Base-by-base conservation (phyloP, 805 yeast genomes). In the Schwanniomyces pseudopolymorphus region DNA sequence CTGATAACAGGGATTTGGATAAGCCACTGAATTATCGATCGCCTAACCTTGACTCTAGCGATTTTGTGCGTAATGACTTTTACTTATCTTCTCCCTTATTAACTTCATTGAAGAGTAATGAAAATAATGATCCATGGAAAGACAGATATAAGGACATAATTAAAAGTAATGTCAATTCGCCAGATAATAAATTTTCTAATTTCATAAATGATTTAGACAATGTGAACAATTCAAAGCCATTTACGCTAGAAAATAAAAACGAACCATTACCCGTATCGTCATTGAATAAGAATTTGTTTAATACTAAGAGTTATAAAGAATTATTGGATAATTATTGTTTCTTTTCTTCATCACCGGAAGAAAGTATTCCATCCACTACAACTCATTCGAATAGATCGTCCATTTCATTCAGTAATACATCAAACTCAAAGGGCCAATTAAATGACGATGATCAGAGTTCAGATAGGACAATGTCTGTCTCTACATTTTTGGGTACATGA, bases 241-340 rank as follows among this genome's bases (percentile, higher is more conserved):
- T 16, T 8, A 10, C 40, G 14, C 9, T 21, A 10, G 26, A n/a
- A 16, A 21, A 4, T 37, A 21, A n/a, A 14, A 43, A 36, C 28
- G 42, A 20, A n/a, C 28, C 25, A 16, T 31, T 31, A 17, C 19
- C 20, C 11, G 20, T 31, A 14, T 19, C 39, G 2, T 19, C 41
- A 11, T 33, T 43, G 19, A 55, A 22, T 60, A 64, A 44, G 74
- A 75, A 2, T 54, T 24, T 27, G 13, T 62, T 77, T 44, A 71
- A 79, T 53, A 75, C 85, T 4, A 73, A 76, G 53, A 69, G 81
- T 0, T 83, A 83, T 55, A 75, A 78, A 51, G 80, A 81, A 47
- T 61, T 83, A 17, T 61, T 84, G 43, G 81, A 82, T 41, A 75
- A 78, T 24, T 84, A 80, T 55, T 84, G 89, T 53, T 84, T 84